phyloP scores from a whole-genome alignment of 805 yeast genomes.

The Yarrowia deformans region DNA sequence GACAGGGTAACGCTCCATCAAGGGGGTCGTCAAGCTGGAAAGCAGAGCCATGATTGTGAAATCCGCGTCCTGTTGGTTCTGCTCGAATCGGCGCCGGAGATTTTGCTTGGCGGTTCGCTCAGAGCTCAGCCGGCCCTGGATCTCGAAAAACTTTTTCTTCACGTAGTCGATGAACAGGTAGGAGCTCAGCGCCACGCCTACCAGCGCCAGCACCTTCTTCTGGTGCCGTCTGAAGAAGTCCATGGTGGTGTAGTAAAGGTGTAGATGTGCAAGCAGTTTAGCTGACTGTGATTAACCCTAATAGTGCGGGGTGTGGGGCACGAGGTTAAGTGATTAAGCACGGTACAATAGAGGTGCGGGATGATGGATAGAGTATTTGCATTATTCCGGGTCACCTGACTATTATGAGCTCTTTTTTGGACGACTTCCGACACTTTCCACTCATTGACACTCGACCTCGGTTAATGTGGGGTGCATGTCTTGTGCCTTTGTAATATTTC shows the following conservation, averaged over 20 bases:
- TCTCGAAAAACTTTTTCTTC: slow-evolving; percentile 56
- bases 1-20: slow-evolving; percentile 68
- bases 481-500: neutral
- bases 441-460: neutral
- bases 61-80: slow-evolving; percentile 89
- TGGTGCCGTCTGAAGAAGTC: slow-evolving; percentile 56
- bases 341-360: neutral
- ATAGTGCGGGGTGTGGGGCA: slow-evolving; percentile 32
- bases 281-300: slow-evolving; percentile 30
- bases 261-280: slow-evolving; percentile 1
- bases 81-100: slow-evolving; percentile 82
- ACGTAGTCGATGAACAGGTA: slow-evolving; percentile 57
- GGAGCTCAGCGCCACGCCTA: slow-evolving; percentile 56
- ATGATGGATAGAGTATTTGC: neutral
- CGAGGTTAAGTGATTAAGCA: neutral
- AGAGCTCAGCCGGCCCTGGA: slow-evolving; percentile 60
- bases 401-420: neutral
- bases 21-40: slow-evolving; percentile 75
- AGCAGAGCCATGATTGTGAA: slow-evolving; percentile 82
- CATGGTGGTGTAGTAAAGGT: slow-evolving; percentile 39
- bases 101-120: slow-evolving; percentile 70
- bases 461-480: slow-evolving; percentile 30
- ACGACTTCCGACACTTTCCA: neutral
- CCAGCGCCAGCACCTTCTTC: slow-evolving; percentile 55
- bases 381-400: no score